These are phyloP conservation scores for Trichoderma endophyticum DNA, from an alignment of 2,329 filamentous ascomycete genomes.

Conservation along the genomic window DNA sequence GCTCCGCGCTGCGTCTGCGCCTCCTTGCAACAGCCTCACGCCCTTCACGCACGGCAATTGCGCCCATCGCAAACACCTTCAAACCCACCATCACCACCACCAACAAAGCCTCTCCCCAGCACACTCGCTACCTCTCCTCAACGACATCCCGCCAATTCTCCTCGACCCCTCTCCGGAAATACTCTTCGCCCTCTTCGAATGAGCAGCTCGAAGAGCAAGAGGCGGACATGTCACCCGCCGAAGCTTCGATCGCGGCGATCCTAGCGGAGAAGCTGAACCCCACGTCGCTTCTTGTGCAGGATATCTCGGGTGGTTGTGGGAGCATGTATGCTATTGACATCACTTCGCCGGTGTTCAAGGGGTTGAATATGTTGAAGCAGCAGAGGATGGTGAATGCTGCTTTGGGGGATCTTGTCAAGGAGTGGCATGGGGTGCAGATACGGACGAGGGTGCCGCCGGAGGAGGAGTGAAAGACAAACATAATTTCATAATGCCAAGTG, in stretches of 20 bases:
- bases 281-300: conserved; percentile 61
- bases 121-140: neutral
- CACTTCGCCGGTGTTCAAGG: conserved; percentile 66
- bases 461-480: neutral
- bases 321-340: conserved; percentile 86
- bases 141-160: neutral
- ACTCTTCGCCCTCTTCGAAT: neutral
- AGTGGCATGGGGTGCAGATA: conserved; percentile 80
- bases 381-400: conserved; percentile 76
- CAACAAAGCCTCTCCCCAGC: neutral
- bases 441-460: conserved; percentile 56
- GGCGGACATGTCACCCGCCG: conserved; percentile 45
- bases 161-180: neutral
- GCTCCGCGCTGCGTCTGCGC: conserved; percentile 18
- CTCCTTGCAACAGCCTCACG: neutral
- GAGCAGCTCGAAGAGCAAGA: conserved; percentile 19
- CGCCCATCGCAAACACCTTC: neutral
- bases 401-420: conserved; percentile 71
- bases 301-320: conserved; percentile 80
- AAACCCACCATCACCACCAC: neutral
- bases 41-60: neutral
- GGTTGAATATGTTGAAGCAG: conserved; percentile 72
- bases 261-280: conserved; percentile 49
- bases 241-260: conserved; percentile 57
- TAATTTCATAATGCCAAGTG: no score